These are phyloP conservation scores for Pichia thaimueangensis DNA, from an alignment of 805 yeast species.

Conservation along the genomic window DNA sequence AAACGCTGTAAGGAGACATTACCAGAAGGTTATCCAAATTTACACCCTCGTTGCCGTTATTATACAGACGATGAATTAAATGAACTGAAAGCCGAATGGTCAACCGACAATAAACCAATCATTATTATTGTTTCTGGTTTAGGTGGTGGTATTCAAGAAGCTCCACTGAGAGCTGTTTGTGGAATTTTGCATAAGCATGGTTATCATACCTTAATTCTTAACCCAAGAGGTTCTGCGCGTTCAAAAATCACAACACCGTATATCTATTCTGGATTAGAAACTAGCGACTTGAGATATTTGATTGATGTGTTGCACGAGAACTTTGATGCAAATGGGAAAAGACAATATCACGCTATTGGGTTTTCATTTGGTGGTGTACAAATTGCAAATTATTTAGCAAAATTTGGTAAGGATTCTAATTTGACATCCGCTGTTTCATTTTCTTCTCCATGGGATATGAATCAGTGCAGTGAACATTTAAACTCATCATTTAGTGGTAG, in stretches of 20 bases:
- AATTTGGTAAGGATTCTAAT: conserved; percentile 47
- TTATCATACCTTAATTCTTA: conserved; percentile 54
- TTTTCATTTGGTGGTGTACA: conserved; percentile 70
- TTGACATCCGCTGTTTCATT: conserved; percentile 54
- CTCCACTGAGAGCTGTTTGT: conserved; percentile 55
- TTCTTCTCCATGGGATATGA: conserved; percentile 71
- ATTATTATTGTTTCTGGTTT: conserved; percentile 63
- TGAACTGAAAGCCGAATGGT: conserved; percentile 28
- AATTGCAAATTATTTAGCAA: conserved; percentile 62
- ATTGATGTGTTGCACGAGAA: conserved; percentile 41
- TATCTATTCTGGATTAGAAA: conserved; percentile 60
- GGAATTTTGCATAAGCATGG: conserved; percentile 35
- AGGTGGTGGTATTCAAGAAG: conserved; percentile 77
- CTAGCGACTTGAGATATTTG: conserved; percentile 60
- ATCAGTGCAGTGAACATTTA: conserved; percentile 44
- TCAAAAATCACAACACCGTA: conserved; percentile 65
- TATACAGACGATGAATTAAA: conserved; percentile 41
- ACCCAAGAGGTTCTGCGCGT: conserved; percentile 73
- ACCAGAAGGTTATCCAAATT: conserved; percentile 49
- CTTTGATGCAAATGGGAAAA: conserved; percentile 39
- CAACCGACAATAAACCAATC: conserved; percentile 43
- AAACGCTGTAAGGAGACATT: conserved; percentile 33
- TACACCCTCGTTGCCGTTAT: conserved; percentile 67
- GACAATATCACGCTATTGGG: conserved; percentile 61
- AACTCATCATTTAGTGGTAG: conserved; percentile 33